Evolutionary conservation across 1,284 basidiomycete species (phyloP), one percentile per base, ranked within the genome.

Genomic region (Macrocystidia cucumis): DNA sequence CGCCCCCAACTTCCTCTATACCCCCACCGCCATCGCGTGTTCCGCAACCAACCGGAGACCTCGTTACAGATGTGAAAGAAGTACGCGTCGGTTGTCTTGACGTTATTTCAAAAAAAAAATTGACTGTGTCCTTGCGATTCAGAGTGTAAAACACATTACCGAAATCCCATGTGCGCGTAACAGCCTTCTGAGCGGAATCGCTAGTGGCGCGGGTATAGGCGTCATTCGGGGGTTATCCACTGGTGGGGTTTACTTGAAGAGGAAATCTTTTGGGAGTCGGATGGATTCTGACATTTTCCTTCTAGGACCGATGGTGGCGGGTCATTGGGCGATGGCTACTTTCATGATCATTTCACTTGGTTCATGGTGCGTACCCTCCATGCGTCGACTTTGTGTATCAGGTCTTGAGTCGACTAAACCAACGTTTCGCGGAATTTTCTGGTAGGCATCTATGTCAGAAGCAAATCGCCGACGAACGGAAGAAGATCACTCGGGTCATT

Each of bases 161-260:
- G 58, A 82, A 46, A 66, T 84, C 9, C 83, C 82, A 8, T 86
- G 82, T 49, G 74, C 81, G 24, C 67, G 83, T 16, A 64, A 60
- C 44, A 65, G 64, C 39, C 45, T 70, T 21, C 45, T 70, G 18
- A 54, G 54, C 26, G 67, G 67, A 4, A 70, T 70, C 45, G 63
- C 59, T 8, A 60, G 65, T 28, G 67, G 69, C 38, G 55, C 67
- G 2, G 69, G 82, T 4, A 62, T 70, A 39, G 67, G 67, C 23
- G 60, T 80, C 16, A 60, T 70, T 40, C 57, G 67, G 33, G 67
- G 62, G 4, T 42, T 70, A 18, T 60, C 65, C 38, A 52, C 60
- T 11, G 52, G 69, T 69, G 39, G 40, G 60, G 57, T 19, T 14
- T 9, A 4, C 27, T 22, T 18, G 9, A 29, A 4, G 26, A 26